A percentile compares a stretch with the other conserved stretches of the same genome.
phyloP scores from a whole-genome alignment of 768 basidiomycete species.

The Crassisporium funariophilum region DNA sequence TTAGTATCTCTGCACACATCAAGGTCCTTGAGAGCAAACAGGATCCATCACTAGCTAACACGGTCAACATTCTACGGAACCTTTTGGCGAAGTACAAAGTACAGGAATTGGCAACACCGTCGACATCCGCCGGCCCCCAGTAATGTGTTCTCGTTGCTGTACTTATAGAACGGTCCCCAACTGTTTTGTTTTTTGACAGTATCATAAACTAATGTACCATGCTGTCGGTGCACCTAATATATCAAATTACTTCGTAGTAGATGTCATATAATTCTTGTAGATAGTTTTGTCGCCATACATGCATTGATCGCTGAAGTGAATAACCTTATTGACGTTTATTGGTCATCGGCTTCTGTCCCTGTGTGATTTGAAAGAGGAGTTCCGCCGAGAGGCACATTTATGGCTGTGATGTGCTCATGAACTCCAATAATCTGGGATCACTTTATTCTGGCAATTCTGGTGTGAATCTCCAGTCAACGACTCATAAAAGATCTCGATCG shows the following conservation, averaged over 20 bases:
- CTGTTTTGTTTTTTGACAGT: too few relatives aligned
- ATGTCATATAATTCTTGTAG: neutral
- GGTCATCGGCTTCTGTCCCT: neutral
- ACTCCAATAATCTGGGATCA: slow-evolving; percentile 9
- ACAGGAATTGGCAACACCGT: slow-evolving; percentile 12
- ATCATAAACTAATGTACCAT: too few relatives aligned
- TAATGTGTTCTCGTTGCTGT: too few relatives aligned
- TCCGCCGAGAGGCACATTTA: neutral
- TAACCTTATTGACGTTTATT: slow-evolving; percentile 13
- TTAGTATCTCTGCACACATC: slow-evolving; percentile 25
- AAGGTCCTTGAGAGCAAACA: slow-evolving; percentile 21
- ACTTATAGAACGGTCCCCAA: too few relatives aligned
- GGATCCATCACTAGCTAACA: slow-evolving; percentile 13
- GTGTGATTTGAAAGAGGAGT: neutral
- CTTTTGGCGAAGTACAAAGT: slow-evolving; percentile 24
- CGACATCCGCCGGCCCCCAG: neutral
- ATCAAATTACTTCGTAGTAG: neutral
- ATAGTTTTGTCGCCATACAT: neutral
- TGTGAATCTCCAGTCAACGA: neutral
- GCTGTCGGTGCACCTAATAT: too few relatives aligned
- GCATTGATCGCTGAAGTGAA: neutral
- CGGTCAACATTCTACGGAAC: slow-evolving; percentile 21
- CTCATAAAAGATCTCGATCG: slow-evolving; percentile 27
- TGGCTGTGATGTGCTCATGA: slow-evolving; percentile 17
- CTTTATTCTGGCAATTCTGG: slow-evolving; percentile 4